Base-by-base conservation (phyloP, 1,139 yeast genomes). In the Suhomyces maxii region DNA sequence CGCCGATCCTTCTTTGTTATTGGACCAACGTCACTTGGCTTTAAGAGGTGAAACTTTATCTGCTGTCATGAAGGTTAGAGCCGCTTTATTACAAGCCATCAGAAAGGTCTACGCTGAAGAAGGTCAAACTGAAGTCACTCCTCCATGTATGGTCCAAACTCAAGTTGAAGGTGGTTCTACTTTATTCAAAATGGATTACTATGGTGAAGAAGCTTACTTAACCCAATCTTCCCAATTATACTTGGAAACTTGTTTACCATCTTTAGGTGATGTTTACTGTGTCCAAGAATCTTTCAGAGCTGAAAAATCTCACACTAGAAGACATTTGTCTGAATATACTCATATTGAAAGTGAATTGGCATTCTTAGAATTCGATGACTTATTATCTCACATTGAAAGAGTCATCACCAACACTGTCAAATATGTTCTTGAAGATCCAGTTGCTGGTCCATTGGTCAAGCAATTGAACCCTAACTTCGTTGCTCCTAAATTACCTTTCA, bases 131-230 rank as follows among this genome's bases (percentile, higher is more conserved):
- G 99, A 95, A 76, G 97, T 95, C 50, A 93, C 98, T 34, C 98
- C 99, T 41, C 99, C 99, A 61, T 91, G 98, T 73, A 91, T 95
- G 98, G 99, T 95, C 49, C 99, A 95, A 74, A 91, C 97, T 39
- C 98, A 93, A 76, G 99, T 95, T 50, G 99, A 95, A 76, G 99
- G 99, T 67, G 99, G 99, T 45, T 87, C 97, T 32, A 95, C 99
- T 13, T 79, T 95, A 64, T 95, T 95, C 76, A 84, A 86, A 60
- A 77, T 95, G 77, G 87, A 89, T 67, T 95, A 95, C 76, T 95
- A 95, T 66, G 98, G 97, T 42, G 96, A 93, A 74, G 95, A 91
- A 67, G 99, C 99, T 12, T 95, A 77, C 71, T 79, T 95, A 63
- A 95, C 99, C 23, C 99, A 95, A 73, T 88, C 97, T 11, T 93